These are phyloP conservation scores for Podospora comata DNA, from an alignment of 495 filamentous ascomycete species.

Conservation along the genomic window DNA sequence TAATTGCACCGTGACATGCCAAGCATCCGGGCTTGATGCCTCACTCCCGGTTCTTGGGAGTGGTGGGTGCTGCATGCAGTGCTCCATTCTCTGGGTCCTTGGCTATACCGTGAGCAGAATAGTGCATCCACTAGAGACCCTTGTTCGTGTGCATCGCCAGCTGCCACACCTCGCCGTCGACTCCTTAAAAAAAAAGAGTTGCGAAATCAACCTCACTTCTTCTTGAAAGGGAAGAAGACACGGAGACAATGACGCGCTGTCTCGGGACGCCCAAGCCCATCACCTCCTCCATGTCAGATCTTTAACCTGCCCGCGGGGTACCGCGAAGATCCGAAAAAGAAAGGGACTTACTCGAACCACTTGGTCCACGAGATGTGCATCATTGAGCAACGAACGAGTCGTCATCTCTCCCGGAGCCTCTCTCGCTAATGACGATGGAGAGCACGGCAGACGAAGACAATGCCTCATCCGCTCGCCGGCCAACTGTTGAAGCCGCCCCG, in stretches of 20 bases:
- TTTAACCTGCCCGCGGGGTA: not conserved
- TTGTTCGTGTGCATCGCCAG: not conserved
- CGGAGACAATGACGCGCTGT: not conserved
- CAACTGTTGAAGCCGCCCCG: not conserved
- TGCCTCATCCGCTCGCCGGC: not conserved
- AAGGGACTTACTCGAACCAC: not conserved
- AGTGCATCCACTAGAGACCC: constrained; percentile 6
- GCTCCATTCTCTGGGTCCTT: constrained; percentile 1
- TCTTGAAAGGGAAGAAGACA: not conserved
- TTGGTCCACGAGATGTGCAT: not conserved
- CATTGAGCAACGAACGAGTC: not conserved
- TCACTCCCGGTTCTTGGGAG: constrained; percentile 6
- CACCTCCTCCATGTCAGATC: not conserved
- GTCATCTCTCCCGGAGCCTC: not conserved
- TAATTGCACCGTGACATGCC: constrained; percentile 4
- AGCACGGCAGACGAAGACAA: not conserved
- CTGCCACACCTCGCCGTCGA: constrained; percentile 1
- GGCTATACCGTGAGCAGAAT: not conserved
- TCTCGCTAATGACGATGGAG: not conserved
- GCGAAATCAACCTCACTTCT: not conserved
- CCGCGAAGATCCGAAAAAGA: not conserved
- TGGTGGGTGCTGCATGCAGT: not conserved
- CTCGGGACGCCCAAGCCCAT: not conserved
- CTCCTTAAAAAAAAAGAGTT: not conserved
- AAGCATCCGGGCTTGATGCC: constrained; percentile 5